These are phyloP conservation scores for Amanita rimosa DNA, from an alignment of 768 basidiomycete genomes.

Conservation along the genomic window DNA sequence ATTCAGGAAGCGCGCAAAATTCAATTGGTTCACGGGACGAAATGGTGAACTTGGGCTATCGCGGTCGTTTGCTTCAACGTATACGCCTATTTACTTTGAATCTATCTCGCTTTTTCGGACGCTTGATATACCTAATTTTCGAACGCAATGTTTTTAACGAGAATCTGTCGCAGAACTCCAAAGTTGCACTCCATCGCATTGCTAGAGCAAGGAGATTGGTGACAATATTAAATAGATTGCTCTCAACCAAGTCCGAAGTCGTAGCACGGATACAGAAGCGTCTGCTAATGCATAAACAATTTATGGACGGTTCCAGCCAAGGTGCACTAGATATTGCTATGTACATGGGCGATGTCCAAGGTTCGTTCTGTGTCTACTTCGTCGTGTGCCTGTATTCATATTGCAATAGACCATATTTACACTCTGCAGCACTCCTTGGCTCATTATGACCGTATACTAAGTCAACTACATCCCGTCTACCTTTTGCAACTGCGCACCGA, in stretches of 20 bases:
- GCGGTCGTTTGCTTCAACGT: neutral
- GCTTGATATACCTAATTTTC: neutral
- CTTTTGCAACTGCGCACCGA: conserved; percentile 63
- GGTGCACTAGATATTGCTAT: conserved; percentile 66
- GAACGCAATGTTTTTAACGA: neutral
- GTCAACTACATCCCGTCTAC: conserved; percentile 82
- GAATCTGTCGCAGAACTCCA: conserved; percentile 13
- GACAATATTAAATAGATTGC: conserved; percentile 62
- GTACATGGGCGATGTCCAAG: conserved; percentile 88
- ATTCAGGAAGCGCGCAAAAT: neutral
- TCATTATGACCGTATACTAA: conserved; percentile 83
- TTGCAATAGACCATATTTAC: conserved; percentile 69
- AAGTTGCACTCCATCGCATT: conserved; percentile 57
- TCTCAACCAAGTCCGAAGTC: conserved; percentile 77
- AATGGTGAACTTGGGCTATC: neutral
- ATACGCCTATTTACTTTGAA: neutral
- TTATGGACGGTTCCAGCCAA: conserved; percentile 25
- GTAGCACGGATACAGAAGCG: conserved; percentile 72
- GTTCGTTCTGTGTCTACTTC: conserved; percentile 25
- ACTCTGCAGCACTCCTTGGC: conserved; percentile 74
- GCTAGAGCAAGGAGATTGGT: conserved; percentile 69
- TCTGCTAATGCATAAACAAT: conserved; percentile 30
- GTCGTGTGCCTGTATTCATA: conserved; percentile 6
- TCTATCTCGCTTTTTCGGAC: neutral
- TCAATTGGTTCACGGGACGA: neutral